Base-by-base conservation (phyloP, 2,329 filamentous ascomycete genomes). In the Diaporthe humulicola region DNA sequence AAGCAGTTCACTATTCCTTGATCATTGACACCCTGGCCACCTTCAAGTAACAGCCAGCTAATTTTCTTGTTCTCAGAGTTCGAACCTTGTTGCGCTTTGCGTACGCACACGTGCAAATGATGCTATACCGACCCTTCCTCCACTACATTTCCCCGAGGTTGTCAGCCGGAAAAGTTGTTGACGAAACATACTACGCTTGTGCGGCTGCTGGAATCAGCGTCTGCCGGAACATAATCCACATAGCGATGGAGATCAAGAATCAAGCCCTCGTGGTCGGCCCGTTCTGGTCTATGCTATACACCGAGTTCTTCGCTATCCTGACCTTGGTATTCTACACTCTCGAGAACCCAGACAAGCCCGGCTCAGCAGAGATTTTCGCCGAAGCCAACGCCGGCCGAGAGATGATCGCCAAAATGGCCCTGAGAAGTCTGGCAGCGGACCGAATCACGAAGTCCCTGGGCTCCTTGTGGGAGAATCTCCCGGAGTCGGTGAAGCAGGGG, bases 261-360 rank as follows among this genome's bases (percentile, higher is more conserved):
- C 90, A 93, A 79, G 90, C 92, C 5, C 87, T 95, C 9, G 86
- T 97, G n/a, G 93, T 93, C 76, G 95, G 94, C 0, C 93, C 94
- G 0, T 96, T 95, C 82, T 97, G 94, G 94, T 96, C 96, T 80
- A 93, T 94, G 78, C 91, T 96, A 81, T 96, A 95, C 81, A 95
- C 94, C 3, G 93, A 94, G 22, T 96, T 95, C 84, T 96, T 95
- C 81, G 92, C 93, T 19, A 93, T 96, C 42, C 86, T 97, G 42
- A 94, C 94, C 0, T 86, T 97, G 60, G 87, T 96, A 1, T 97
- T 95, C 80, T 96, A 94, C 80, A 93, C 94, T 0, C 86, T 95
- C 19, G 94, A 96, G 81, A 96, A 96, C 77, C 93, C 93, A 1
- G 91, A 94, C 75, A 95, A 93, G 79, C 86, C 89, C 5, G 93